Conservation (phyloP, 2,329 filamentous ascomycete species). For the Pestalotiopsis sp. region DNA sequence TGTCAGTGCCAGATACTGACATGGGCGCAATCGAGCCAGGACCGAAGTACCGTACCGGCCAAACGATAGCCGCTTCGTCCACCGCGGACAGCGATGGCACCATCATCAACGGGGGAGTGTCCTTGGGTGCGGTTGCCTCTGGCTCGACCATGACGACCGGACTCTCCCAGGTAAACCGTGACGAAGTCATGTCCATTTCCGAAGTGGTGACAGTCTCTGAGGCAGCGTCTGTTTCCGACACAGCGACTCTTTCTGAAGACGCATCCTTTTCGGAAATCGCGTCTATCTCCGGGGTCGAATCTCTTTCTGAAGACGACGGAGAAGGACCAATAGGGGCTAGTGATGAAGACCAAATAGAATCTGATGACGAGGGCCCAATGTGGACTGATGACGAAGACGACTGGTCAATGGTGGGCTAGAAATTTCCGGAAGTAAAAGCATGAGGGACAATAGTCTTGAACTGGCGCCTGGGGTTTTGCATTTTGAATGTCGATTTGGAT, state of each 20-base stretch:
- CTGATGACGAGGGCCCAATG: too few relatives aligned
- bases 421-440: too few relatives aligned
- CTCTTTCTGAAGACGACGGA: too few relatives aligned
- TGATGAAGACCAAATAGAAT: too few relatives aligned
- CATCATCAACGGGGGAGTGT: neutral
- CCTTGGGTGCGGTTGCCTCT: neutral
- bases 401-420: too few relatives aligned
- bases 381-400: too few relatives aligned
- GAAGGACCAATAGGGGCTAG: too few relatives aligned
- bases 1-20: conserved; percentile 32
- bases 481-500: too few relatives aligned
- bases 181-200: neutral
- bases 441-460: too few relatives aligned
- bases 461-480: too few relatives aligned
- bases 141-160: neutral
- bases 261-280: neutral
- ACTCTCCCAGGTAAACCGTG: neutral
- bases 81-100: conserved; percentile 2
- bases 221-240: neutral
- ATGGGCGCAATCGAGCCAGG: conserved; percentile 32
- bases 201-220: neutral
- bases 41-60: conserved; percentile 32
- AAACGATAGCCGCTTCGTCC: neutral
- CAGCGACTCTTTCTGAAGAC: neutral
- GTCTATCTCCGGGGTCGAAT: too few relatives aligned